Base-by-base conservation (phyloP, 1,284 basidiomycete genomes). In the Amylostereum areolatum region DNA sequence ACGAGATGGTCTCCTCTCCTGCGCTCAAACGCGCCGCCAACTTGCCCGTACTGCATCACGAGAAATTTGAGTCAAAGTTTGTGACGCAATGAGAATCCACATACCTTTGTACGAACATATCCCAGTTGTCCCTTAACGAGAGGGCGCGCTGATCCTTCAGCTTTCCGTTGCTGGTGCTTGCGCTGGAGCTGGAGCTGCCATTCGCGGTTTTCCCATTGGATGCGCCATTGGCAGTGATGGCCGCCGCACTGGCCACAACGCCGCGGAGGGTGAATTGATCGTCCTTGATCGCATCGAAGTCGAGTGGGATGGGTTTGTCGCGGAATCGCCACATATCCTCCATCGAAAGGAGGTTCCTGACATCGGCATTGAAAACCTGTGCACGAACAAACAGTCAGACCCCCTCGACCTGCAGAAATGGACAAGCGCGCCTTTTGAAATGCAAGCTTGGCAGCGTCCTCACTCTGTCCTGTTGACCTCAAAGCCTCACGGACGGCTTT, bases 291-390 rank as follows among this genome's bases (percentile, higher is more conserved):
- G 68, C 67, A 12, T 89, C 83, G 58, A 86, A 94, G 51, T 91
- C 83, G 32, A 99, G 78, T 1, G 95, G 85, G 0, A 78, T 81
- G 0, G 97, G 97, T 54, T 86, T 87, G 27, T 83, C 80, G 29
- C 97, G 82, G 7, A 86, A 80, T 43, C 84, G 85, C 97, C 97
- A 99, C 94, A 99, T 98, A 60, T 98, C 96, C n/a, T 85, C 74
- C 97, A 99, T 99, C 10, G 80, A 80, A 10, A 99, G 73, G 1
- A 99, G 74, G 45, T 97, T 90, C 50, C 83, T 77, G 57, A 98
- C 92, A 59, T 99, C 97, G 1, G 80, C 67, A 55, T 85, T 76
- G 73, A 95, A 99, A 7, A 98, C 87, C 90, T 94, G 58, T n/a
- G 25, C 27, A 25, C 11, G 6, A 28, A 11, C 4, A 34, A 34